phyloP scores from a whole-genome alignment of 345 rosid genomes.

The Acer saccharum region DNA sequence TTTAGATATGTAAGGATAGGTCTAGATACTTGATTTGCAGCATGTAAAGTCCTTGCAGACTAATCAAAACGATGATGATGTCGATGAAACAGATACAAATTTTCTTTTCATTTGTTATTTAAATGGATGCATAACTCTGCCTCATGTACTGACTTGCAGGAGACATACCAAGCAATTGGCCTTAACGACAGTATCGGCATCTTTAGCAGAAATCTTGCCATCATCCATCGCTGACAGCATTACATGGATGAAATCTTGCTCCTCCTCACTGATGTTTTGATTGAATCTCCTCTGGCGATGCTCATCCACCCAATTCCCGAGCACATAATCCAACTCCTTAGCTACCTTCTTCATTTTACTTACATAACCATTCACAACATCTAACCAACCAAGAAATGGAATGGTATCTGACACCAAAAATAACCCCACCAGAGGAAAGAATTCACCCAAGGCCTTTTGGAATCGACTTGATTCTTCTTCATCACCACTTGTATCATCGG shows the following conservation, averaged over 20 bases:
- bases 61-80: not conserved
- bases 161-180: constrained; percentile 57
- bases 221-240: constrained; percentile 50
- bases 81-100: not conserved
- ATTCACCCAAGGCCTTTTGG: constrained; percentile 25
- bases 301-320: constrained; percentile 42
- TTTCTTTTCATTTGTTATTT: not conserved
- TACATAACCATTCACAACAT: constrained; percentile 26
- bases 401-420: constrained; percentile 30
- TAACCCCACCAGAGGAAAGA: constrained; percentile 23
- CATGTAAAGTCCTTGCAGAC: not conserved
- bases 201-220: constrained; percentile 38
- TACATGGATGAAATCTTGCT: constrained; percentile 50
- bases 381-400: constrained; percentile 42
- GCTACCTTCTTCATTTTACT: constrained; percentile 36
- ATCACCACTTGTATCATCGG: not conserved
- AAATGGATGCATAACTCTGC: not conserved
- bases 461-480: constrained; percentile 22
- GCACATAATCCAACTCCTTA: constrained; percentile 37
- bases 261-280: constrained; percentile 8
- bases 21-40: not conserved
- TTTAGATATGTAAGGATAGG: not conserved
- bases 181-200: constrained; percentile 52
- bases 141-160: not conserved
- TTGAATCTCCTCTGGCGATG: constrained; percentile 31